Percentiles rank a stretch among this genome's conserved stretches.
These are phyloP conservation scores for Fusarium armeniacum DNA, from an alignment of 2,329 filamentous ascomycete genomes.

Conservation along the genomic window DNA sequence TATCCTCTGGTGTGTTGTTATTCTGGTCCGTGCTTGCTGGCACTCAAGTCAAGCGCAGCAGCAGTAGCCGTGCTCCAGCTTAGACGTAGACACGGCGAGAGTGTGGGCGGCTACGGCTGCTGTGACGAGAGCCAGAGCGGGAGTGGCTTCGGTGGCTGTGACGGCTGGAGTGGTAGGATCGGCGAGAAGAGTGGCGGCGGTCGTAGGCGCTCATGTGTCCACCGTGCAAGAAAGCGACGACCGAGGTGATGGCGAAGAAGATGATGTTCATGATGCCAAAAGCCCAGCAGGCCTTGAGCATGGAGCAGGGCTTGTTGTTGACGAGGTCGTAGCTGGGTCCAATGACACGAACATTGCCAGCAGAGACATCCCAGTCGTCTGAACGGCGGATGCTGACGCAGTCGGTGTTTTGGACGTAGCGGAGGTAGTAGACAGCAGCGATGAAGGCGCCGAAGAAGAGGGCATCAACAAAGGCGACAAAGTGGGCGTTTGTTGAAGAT, in stretches of 20 bases:
- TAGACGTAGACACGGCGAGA: constrained; percentile 63
- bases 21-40: constrained; percentile 8
- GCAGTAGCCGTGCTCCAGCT: background rate
- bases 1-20: constrained; percentile 4
- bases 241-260: constrained; percentile 82
- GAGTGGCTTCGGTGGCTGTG: constrained; percentile 59
- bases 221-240: constrained; percentile 75
- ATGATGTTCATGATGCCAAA: constrained; percentile 90
- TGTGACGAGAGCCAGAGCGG: constrained; percentile 56
- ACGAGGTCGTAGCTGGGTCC: constrained; percentile 66
- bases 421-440: constrained; percentile 71
- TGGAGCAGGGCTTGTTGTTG: constrained; percentile 83
- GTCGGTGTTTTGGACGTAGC: constrained; percentile 72
- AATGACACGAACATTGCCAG: constrained; percentile 72
- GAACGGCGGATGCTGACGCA: constrained; percentile 72
- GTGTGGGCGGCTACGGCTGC: constrained; percentile 65
- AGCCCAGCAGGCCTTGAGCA: constrained; percentile 92
- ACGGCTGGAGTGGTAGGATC: constrained; percentile 56
- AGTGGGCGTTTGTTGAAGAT: constrained; percentile 70
- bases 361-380: constrained; percentile 66
- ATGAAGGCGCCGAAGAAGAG: constrained; percentile 75
- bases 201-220: constrained; percentile 64
- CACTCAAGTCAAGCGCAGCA: constrained; percentile 3
- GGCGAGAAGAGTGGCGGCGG: constrained; percentile 48
- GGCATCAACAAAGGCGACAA: constrained; percentile 72